Conservation (phyloP, 257 asterid genomes). For the Plantago elongata region DNA sequence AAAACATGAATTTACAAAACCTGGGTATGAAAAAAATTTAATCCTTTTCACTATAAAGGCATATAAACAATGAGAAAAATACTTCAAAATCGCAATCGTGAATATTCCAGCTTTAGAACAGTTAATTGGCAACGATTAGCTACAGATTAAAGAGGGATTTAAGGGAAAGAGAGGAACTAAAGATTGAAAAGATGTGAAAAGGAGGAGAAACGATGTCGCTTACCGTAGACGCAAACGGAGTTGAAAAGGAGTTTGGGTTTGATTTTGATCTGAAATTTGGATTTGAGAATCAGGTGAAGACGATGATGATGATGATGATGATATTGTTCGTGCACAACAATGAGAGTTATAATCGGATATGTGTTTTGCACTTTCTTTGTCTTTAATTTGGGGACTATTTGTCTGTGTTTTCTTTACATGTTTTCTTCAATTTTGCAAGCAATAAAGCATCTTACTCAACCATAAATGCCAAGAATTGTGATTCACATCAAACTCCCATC, state of each 20-base stretch:
- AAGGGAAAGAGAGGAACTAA: neutral
- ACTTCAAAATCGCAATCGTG: neutral
- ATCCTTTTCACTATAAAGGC: neutral
- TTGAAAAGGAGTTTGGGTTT: neutral
- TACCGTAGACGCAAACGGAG: constrained; percentile 25
- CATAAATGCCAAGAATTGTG: too few relatives aligned
- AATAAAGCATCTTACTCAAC: too few relatives aligned
- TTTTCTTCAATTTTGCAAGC: too few relatives aligned
- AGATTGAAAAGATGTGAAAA: neutral
- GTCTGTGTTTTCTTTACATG: too few relatives aligned
- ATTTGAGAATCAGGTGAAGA: neutral
- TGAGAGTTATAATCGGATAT: too few relatives aligned
- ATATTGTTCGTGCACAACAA: too few relatives aligned
- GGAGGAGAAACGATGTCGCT: constrained; percentile 17
- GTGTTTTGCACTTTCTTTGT: too few relatives aligned
- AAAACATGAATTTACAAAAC: constrained; percentile 18
- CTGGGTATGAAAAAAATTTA: constrained; percentile 15
- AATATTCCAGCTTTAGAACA: neutral
- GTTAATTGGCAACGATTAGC: too few relatives aligned
- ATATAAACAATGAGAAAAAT: neutral
- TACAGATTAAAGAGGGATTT: neutral
- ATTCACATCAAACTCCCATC: too few relatives aligned
- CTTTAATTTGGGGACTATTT: too few relatives aligned
- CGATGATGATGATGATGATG: neutral
- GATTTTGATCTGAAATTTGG: neutral